Evolutionary conservation across 139 green algal species (phyloP), one percentile per base, ranked within the genome.

Genomic region (Volvox africanus): DNA sequence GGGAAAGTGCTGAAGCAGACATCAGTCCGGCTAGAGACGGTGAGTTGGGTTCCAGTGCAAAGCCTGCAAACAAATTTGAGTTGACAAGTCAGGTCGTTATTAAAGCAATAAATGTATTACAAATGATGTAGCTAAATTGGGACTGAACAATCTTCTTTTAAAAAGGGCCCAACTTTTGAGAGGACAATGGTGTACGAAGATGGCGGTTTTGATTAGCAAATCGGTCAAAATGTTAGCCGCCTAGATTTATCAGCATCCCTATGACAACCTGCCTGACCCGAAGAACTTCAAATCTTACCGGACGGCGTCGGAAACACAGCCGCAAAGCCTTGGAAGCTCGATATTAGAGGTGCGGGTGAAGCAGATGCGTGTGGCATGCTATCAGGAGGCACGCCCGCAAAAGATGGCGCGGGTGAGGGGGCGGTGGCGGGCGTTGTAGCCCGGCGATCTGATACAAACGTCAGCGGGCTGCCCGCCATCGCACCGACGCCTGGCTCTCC

Each of bases 271-370:
- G 44, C 44, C 44, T 55, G 44, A 55, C 44, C 44, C 44, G n/a
- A n/a, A n/a, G n/a, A n/a, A 55, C 9, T 55, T 55, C 5, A 55
- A 55, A 55, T 73, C 79, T 85, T 26, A 85, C 79, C 79, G 11
- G 44, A 26, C 0, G 79, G 79, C 12, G 79, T 67, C 0, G 44
- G 80, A n/a, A 71, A 37, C 44, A 86, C 36, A 20, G 83, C 65
- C 67, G 67, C 35, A 37, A 89, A 89, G 36, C 85, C 85, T 37
- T 82, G 71, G 85, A 89, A 89, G 85, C 85, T 33, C 22, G 21
- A 19, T 12, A 69, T 62, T 20, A 62, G 22, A 1, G 44, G 3
- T 12, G 18, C 69, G 16, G 69, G 35, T 20, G 37, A 30, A 0
- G 85, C 85, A 22, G 85, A 37, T 13, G 37, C 69, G 37, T 73